These are phyloP conservation scores for Syzygium jambos DNA, from an alignment of 345 rosid genomes.

Conservation along the genomic window DNA sequence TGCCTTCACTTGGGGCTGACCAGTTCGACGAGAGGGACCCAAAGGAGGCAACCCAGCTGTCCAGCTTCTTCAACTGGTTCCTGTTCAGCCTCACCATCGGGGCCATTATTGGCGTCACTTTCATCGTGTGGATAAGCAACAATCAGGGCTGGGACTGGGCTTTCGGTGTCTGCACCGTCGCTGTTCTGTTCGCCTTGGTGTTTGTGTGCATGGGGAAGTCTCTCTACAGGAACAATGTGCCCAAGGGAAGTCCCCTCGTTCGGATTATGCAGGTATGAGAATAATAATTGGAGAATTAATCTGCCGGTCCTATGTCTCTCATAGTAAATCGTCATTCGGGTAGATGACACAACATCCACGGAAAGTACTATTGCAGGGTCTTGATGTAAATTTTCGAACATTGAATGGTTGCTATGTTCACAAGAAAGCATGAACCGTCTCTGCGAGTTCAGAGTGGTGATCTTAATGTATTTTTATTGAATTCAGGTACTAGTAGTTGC, in stretches of 20 bases:
- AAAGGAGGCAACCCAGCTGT: slow-evolving; percentile 24
- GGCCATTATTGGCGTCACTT: slow-evolving; percentile 35
- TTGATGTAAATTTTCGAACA: background rate
- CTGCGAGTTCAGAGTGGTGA: background rate
- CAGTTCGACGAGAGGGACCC: slow-evolving; percentile 48
- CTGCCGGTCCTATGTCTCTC: background rate
- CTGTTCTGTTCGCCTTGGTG: slow-evolving; percentile 18
- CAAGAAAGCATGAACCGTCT: background rate
- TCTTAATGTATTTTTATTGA: background rate
- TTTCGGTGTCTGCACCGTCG: slow-evolving; percentile 23
- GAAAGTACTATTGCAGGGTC: background rate
- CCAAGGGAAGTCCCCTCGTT: slow-evolving; percentile 37
- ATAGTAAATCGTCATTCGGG: background rate
- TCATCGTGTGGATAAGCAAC: slow-evolving; percentile 40
- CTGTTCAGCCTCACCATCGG: slow-evolving; percentile 43
- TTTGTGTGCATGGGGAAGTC: slow-evolving; percentile 39
- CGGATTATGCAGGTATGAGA: slow-evolving; percentile 36
- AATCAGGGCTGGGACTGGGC: slow-evolving; percentile 52
- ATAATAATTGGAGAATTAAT: background rate
- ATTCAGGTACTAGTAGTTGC: slow-evolving; percentile 42
- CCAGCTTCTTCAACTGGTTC: slow-evolving; percentile 65
- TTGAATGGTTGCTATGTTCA: background rate
- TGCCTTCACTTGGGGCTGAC: slow-evolving; percentile 57
- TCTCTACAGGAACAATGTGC: slow-evolving; percentile 32
- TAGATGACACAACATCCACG: background rate